These are phyloP conservation scores for Macrolepiota dolichaula DNA, from an alignment of 768 basidiomycete genomes.

Conservation along the genomic window DNA sequence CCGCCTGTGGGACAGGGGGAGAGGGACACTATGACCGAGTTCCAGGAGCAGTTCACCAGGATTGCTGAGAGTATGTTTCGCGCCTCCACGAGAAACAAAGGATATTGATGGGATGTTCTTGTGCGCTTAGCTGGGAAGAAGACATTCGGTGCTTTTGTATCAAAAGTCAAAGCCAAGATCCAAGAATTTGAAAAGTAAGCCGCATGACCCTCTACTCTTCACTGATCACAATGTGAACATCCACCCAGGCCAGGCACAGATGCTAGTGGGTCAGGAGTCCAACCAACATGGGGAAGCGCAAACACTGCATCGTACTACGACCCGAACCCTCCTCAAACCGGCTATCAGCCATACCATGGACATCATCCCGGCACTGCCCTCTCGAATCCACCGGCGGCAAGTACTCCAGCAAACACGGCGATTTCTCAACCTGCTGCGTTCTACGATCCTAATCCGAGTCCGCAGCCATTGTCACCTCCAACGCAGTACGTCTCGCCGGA, in stretches of 20 bases:
- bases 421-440: constrained; percentile 21
- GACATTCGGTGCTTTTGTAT: constrained; percentile 67
- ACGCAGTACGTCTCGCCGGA: constrained; percentile 9
- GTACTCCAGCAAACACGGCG: neutral
- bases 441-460: constrained; percentile 26
- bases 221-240: neutral
- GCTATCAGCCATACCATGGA: constrained; percentile 13
- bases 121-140: constrained; percentile 62
- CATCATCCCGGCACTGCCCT: neutral
- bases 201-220: neutral
- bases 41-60: constrained; percentile 72
- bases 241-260: constrained; percentile 5
- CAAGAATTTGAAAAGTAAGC: constrained; percentile 69
- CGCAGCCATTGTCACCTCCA: constrained; percentile 13
- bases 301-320: constrained; percentile 3
- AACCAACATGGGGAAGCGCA: constrained; percentile 1
- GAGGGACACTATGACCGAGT: constrained; percentile 58
- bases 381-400: neutral
- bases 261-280: constrained; percentile 12
- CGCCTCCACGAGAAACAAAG: neutral
- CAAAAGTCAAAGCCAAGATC: constrained; percentile 81
- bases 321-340: constrained; percentile 4
- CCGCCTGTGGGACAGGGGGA: constrained; percentile 17
- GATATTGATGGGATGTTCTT: neutral
- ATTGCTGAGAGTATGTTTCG: constrained; percentile 69